A percentile compares a stretch with the other conserved stretches of the same genome.
Evolutionary conservation across 1,284 basidiomycete species (phyloP).

Genomic region (Tylopilus sp.): DNA sequence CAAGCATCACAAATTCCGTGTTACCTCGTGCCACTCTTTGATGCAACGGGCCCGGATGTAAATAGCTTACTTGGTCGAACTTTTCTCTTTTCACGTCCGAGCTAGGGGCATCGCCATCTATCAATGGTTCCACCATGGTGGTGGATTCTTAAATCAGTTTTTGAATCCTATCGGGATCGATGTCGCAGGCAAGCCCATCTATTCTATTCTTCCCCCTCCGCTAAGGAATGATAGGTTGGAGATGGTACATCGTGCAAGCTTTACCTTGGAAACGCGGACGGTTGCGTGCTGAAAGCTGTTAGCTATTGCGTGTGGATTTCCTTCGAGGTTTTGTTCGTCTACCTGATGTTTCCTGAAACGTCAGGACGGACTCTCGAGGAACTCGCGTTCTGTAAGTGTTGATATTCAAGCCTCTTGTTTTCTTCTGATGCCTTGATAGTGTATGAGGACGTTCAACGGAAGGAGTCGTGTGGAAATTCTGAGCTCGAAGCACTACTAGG

Average conservation of each 20-base stretch:
- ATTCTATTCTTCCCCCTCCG: not conserved
- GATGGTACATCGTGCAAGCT: slow-evolving; percentile 17
- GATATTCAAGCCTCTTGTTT: too few species aligned
- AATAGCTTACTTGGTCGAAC: slow-evolving; percentile 20
- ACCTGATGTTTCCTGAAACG: slow-evolving; percentile 56
- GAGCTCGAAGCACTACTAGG: not conserved
- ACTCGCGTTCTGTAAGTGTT: slow-evolving; percentile 52
- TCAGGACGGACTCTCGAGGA: slow-evolving; percentile 55
- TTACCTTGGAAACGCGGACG: not conserved
- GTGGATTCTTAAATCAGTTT: slow-evolving; percentile 10
- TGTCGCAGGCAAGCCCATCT: not conserved
- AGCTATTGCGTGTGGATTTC: slow-evolving; percentile 45
- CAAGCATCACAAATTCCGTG: not conserved
- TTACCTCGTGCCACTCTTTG: not conserved
- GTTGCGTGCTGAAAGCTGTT: not conserved
- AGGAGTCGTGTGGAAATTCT: not conserved
- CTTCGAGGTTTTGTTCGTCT: slow-evolving; percentile 49
- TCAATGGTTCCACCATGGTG: slow-evolving; percentile 13
- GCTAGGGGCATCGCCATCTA: slow-evolving; percentile 17
- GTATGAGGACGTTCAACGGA: too few species aligned
- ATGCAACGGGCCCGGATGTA: not conserved
- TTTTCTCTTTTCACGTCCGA: slow-evolving; percentile 24
- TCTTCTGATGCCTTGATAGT: not conserved
- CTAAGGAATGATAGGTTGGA: slow-evolving; percentile 12
- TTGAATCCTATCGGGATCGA: slow-evolving; percentile 20